Conservation (phyloP, 805 yeast genomes). For the Suhomyces vadensis region DNA sequence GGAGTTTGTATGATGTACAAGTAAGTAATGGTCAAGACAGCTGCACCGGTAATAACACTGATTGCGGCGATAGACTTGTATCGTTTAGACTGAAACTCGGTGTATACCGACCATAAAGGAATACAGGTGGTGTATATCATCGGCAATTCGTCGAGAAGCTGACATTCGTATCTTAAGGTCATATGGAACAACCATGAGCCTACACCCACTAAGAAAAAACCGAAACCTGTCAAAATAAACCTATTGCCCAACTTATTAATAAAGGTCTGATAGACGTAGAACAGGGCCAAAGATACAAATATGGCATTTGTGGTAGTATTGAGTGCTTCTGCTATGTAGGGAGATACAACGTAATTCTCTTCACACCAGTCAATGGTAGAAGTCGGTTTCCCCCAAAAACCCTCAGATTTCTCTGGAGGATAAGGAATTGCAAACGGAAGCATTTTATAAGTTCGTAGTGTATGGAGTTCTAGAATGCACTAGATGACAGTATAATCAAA, state of each 20-base stretch:
- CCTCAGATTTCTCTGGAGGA: constrained; percentile 55
- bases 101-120: constrained; percentile 83
- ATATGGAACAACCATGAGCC: constrained; percentile 97
- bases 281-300: constrained; percentile 56
- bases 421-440: constrained; percentile 54
- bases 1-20: constrained; percentile 70
- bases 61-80: constrained; percentile 48
- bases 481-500: too few species aligned
- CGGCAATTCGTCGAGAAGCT: constrained; percentile 91
- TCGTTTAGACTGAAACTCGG: constrained; percentile 49
- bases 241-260: constrained; percentile 65
- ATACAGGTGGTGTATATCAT: constrained; percentile 98
- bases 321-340: constrained; percentile 85
- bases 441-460: too few species aligned
- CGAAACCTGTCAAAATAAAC: constrained; percentile 69
- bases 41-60: constrained; percentile 54
- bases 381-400: constrained; percentile 82
- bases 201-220: constrained; percentile 86
- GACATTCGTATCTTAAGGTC: constrained; percentile 89
- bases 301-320: constrained; percentile 78
- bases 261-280: constrained; percentile 61
- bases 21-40: constrained; percentile 67
- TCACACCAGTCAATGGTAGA: constrained; percentile 99
- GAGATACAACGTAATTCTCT: constrained; percentile 87
- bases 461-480: too few species aligned